phyloP scores from a whole-genome alignment of 495 filamentous ascomycete species.

The Lindgomyces ingoldianus region DNA sequence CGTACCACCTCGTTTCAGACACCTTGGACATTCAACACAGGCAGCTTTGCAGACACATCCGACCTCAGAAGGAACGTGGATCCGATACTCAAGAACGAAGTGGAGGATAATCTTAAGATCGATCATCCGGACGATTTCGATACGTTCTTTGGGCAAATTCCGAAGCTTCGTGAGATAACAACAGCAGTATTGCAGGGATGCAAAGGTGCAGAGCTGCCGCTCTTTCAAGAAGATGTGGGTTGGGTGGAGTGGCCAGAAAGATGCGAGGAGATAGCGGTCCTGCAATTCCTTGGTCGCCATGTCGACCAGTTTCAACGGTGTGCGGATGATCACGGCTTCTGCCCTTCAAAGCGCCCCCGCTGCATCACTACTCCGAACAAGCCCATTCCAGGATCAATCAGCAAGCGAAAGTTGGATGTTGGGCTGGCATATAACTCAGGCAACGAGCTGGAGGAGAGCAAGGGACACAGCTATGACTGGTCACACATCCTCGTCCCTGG shows the following conservation, averaged over 20 bases:
- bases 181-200: slow-evolving; percentile 25
- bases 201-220: slow-evolving; percentile 26
- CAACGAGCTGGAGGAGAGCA: no score
- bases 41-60: slow-evolving; percentile 28
- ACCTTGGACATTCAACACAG: slow-evolving; percentile 26
- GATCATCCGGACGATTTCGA: slow-evolving; percentile 23
- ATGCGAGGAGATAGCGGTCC: slow-evolving; percentile 25
- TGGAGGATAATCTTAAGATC: slow-evolving; percentile 29
- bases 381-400: no score
- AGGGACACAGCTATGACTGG: no score
- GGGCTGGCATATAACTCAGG: no score
- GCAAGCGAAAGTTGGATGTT: no score
- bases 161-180: slow-evolving; percentile 26
- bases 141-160: slow-evolving; percentile 30
- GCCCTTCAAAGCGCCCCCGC: no score
- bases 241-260: slow-evolving; percentile 26
- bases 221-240: slow-evolving; percentile 29
- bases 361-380: no score
- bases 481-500: no score
- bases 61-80: slow-evolving; percentile 28
- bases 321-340: no score
- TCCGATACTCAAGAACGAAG: slow-evolving; percentile 29
- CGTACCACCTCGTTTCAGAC: slow-evolving; percentile 32
- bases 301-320: no score
- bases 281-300: no score